Conservation (phyloP, 2,329 filamentous ascomycete genomes). For the Pyrenophora tritici-repentis region DNA sequence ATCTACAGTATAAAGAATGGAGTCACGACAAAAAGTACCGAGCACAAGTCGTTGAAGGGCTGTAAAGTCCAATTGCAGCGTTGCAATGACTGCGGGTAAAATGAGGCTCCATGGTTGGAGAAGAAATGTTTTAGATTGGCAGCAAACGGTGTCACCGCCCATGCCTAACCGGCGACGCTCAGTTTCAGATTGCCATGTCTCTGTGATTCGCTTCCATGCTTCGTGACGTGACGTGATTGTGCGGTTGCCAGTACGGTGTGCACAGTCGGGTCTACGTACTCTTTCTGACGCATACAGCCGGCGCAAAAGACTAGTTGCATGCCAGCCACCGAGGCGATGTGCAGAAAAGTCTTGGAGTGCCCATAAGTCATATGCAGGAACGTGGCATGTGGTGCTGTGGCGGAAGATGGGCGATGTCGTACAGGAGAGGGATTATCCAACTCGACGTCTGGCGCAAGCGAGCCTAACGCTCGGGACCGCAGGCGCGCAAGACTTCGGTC, state of each 20-base stretch:
- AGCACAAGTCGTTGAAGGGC: background rate
- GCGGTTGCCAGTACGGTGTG: background rate
- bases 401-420: constrained; percentile 1
- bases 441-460: constrained; percentile 5
- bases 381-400: constrained; percentile 1
- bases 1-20: background rate
- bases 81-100: background rate
- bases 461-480: background rate
- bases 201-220: background rate
- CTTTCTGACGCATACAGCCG: background rate
- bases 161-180: constrained; percentile 1
- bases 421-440: constrained; percentile 1
- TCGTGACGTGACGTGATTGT: background rate
- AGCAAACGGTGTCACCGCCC: constrained; percentile 7
- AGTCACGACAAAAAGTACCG: background rate
- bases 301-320: background rate
- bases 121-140: constrained; percentile 1
- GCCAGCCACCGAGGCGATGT: background rate
- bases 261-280: background rate
- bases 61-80: background rate
- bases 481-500: background rate
- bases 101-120: background rate
- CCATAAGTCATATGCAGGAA: constrained; percentile 11
- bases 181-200: constrained; percentile 6
- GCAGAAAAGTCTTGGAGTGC: constrained; percentile 1